Evolutionary conservation across 495 filamentous ascomycete genomes (phyloP), one percentile per base, ranked within the genome.

Genomic region (Penicillium paradoxum): DNA sequence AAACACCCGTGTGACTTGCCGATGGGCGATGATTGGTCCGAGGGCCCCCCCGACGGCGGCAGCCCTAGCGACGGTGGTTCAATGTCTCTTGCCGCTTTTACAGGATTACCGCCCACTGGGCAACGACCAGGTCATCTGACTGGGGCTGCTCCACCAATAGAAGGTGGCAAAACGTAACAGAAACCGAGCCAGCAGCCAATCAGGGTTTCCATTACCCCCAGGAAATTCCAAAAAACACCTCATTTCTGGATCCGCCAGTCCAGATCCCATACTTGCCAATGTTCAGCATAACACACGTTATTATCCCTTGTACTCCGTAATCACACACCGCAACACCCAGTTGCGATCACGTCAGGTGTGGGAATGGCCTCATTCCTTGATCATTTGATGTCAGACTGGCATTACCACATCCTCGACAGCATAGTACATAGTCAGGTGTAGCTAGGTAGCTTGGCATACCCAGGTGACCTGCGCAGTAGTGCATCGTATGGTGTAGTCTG

Each of bases 111-210:
- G 32, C 51, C 15, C 22, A 44, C 54, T 53, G 21, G 50, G 30
- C 27, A 42, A 32, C 32, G 32, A 34, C 45, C 45, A 37, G 40
- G 49, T 51, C 49, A 51, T 51, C 38, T 42, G 49, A 51, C 49
- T 42, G 44, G 44, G 32, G 30, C 49, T 22, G 1, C 45, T 42
- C 34, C 47, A 45, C 54, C 52, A 57, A 52, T 50, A 36, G 41
- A 51, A 25, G 38, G 57, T 56, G 53, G 51, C 55, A 45, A 64
- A 58, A 74, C 71, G 72, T 73, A 74, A 74, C 57, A 71, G 65
- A 73, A 74, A 74, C 56, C 52, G 41, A 21, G 3, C 2, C 3
- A 2, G 8, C n/a, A 34, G 43, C 71, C 67, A 73, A 69, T 72
- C n/a, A 65, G 29, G 34, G 19, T 40, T 65, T 63, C 44, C 54